These are phyloP conservation scores for Penicillium flavigenum DNA, from an alignment of 495 filamentous ascomycete species.

Conservation along the genomic window DNA sequence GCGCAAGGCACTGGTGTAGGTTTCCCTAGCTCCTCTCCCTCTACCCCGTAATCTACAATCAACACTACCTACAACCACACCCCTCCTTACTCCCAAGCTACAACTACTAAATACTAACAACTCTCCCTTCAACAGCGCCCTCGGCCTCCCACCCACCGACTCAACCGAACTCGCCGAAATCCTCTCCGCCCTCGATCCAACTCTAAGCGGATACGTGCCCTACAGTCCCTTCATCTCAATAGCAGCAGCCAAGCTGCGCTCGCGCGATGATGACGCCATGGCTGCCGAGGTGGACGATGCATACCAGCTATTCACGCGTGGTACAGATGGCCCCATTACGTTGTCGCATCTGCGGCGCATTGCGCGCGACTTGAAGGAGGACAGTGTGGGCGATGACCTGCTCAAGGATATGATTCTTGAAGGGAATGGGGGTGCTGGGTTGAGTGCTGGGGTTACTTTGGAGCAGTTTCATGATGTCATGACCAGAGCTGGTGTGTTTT, in stretches of 20 bases:
- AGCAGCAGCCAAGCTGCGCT: conserved; percentile 76
- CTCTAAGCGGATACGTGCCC: conserved; percentile 69
- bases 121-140: conserved; percentile 53
- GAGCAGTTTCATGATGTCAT: conserved; percentile 86
- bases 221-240: conserved; percentile 79
- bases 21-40: conserved; percentile 9
- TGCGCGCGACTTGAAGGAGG: conserved; percentile 76
- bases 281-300: conserved; percentile 74
- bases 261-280: conserved; percentile 52
- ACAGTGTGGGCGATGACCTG: conserved; percentile 70
- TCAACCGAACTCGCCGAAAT: conserved; percentile 69
- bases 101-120: not conserved
- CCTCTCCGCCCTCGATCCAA: conserved; percentile 75
- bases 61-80: not conserved
- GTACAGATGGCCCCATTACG: conserved; percentile 60
- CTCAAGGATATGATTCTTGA: conserved; percentile 91
- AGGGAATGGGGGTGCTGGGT: conserved; percentile 77
- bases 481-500: conserved; percentile 78
- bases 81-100: not conserved
- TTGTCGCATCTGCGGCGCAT: conserved; percentile 73
- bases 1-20: conserved; percentile 77
- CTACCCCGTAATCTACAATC: not conserved
- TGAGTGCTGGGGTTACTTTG: conserved; percentile 67
- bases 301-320: conserved; percentile 71
- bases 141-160: conserved; percentile 65